Evolutionary conservation across 345 rosid species (phyloP).

Genomic region (Jatropha curcas): DNA sequence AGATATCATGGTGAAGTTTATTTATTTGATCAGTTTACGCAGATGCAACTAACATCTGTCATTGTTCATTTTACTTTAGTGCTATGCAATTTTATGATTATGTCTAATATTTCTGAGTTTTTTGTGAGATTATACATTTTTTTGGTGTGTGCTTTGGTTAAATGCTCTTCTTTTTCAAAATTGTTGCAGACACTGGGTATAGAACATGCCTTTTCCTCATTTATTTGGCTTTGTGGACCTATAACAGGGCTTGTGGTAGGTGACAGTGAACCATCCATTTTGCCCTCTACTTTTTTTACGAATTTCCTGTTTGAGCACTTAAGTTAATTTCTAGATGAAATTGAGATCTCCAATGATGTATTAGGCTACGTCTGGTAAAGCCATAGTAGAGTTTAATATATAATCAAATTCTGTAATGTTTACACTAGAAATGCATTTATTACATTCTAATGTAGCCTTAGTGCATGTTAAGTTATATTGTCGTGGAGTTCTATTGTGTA

Average conservation of each 20-base stretch:
- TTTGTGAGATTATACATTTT: background rate
- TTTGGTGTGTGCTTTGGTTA: conserved; percentile 2
- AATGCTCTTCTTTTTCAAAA: background rate
- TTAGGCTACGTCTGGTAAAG: too few relatives aligned
- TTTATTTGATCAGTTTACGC: background rate
- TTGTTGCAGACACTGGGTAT: conserved; percentile 91
- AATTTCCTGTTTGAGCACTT: conserved; percentile 5
- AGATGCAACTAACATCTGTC: background rate
- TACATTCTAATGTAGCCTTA: too few relatives aligned
- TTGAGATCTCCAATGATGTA: background rate
- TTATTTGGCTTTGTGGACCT: conserved; percentile 98
- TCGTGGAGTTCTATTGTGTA: background rate
- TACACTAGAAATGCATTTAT: too few relatives aligned
- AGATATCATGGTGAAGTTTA: too few relatives aligned
- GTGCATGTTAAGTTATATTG: background rate
- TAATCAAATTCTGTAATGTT: too few relatives aligned
- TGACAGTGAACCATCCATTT: conserved; percentile 18
- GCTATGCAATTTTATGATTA: too few relatives aligned
- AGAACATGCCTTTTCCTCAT: conserved; percentile 91
- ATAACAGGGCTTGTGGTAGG: conserved; percentile 98
- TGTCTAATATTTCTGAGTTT: background rate
- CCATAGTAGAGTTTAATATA: too few relatives aligned
- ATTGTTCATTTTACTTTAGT: too few relatives aligned
- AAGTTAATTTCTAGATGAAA: background rate
- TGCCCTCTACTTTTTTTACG: background rate